These are phyloP conservation scores for Termitomyces sp. DNA, from an alignment of 768 basidiomycete genomes.

Conservation along the genomic window DNA sequence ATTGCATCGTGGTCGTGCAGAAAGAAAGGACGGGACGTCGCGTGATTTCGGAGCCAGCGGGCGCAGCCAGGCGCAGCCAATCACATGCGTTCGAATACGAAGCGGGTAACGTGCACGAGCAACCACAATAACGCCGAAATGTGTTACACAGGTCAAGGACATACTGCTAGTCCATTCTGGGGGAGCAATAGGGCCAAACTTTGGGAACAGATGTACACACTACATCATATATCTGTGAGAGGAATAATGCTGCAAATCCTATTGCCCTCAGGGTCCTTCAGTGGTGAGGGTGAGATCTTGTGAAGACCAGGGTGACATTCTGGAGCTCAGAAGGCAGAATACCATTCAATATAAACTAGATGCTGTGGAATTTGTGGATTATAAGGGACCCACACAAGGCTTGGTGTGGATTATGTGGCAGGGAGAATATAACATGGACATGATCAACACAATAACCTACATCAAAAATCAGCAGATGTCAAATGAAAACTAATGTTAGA, in stretches of 20 bases:
- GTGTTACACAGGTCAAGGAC: constrained; percentile 9
- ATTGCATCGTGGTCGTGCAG: constrained; percentile 12
- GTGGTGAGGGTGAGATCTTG: constrained; percentile 10
- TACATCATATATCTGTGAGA: constrained; percentile 20
- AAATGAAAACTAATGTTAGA: not conserved
- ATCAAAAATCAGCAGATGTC: too few species aligned
- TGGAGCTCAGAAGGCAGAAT: constrained; percentile 11
- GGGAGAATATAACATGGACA: not conserved
- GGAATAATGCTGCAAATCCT: constrained; percentile 24
- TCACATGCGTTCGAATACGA: constrained; percentile 20
- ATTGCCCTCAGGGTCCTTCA: constrained; percentile 5
- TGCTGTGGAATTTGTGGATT: constrained; percentile 25
- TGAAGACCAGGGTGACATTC: constrained; percentile 16
- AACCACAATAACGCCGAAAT: too few species aligned
- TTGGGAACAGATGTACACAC: too few species aligned
- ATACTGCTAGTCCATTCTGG: constrained; percentile 20
- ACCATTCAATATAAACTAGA: too few species aligned
- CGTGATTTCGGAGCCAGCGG: constrained; percentile 20
- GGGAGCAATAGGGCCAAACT: constrained; percentile 17
- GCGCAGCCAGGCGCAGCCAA: constrained; percentile 10
- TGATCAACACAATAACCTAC: too few species aligned
- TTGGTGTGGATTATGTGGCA: not conserved
- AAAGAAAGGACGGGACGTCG: not conserved
- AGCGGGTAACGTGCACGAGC: too few species aligned
- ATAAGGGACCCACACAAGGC: not conserved